Conservation (phyloP, 2,329 filamentous ascomycete species). For the Colletotrichum orchidophilum region DNA sequence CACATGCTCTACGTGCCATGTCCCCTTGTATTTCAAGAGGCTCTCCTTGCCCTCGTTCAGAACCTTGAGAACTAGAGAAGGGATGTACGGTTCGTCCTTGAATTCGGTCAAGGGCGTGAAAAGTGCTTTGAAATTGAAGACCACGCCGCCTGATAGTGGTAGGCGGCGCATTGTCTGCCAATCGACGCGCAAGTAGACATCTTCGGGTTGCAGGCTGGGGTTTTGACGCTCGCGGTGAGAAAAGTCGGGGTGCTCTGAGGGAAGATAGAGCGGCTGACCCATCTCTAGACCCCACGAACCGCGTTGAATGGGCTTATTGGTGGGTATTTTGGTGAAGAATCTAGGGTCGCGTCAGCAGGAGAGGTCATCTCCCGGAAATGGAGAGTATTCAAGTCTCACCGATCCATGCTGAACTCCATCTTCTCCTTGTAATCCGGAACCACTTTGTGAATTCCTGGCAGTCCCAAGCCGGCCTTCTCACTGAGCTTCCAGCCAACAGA, state of each 20-base stretch:
- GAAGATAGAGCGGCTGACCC: constrained; percentile 79
- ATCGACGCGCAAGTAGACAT: constrained; percentile 79
- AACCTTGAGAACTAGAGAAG: constrained; percentile 73
- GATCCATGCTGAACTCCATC: constrained; percentile 88
- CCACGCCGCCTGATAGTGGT: constrained; percentile 77
- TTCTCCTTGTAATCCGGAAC: constrained; percentile 89
- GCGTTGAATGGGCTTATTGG: constrained; percentile 80
- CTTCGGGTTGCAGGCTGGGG: constrained; percentile 61
- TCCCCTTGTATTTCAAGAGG: constrained; percentile 83
- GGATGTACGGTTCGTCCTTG: constrained; percentile 76
- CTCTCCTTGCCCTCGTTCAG: constrained; percentile 74
- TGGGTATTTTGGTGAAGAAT: constrained; percentile 83
- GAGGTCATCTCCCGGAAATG: too few species aligned
- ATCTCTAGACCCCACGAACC: constrained; percentile 87
- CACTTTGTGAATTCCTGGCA: constrained; percentile 76
- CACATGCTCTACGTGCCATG: constrained; percentile 81
- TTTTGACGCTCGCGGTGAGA: constrained; percentile 67
- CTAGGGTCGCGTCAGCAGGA: constrained; percentile 48
- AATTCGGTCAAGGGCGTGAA: constrained; percentile 81
- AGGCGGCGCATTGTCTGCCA: constrained; percentile 88
- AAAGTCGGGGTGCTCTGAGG: constrained; percentile 73
- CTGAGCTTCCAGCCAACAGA: constrained; percentile 82
- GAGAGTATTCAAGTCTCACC: constrained; percentile 59
- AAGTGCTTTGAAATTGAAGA: constrained; percentile 90
- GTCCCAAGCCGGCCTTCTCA: constrained; percentile 75